Evolutionary conservation across 2,329 filamentous ascomycete species (phyloP).

Genomic region (Davidsoniella virescens): DNA sequence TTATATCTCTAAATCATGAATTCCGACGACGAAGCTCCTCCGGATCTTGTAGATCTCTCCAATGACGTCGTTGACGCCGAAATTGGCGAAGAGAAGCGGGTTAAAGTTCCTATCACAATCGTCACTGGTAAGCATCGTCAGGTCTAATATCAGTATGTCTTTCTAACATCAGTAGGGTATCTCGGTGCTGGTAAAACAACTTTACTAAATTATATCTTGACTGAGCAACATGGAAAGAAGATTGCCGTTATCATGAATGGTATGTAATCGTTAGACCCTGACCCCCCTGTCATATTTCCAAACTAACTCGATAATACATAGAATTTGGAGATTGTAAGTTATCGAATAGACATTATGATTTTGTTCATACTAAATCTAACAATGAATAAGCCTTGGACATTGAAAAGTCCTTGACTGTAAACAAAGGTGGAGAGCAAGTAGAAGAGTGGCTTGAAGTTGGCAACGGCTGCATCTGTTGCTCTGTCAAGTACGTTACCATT

Average conservation of each 20-base stretch:
- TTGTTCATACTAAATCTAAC: constrained; percentile 4
- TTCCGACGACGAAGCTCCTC: constrained; percentile 49
- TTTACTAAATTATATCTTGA: constrained; percentile 87
- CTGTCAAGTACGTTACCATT: constrained; percentile 53
- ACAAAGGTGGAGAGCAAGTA: constrained; percentile 63
- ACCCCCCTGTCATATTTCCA: background rate
- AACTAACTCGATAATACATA: constrained; percentile 19
- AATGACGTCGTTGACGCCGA: constrained; percentile 20
- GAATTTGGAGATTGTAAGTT: constrained; percentile 67
- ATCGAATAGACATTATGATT: background rate
- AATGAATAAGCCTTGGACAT: constrained; percentile 62
- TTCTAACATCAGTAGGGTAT: constrained; percentile 45
- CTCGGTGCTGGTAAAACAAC: constrained; percentile 93
- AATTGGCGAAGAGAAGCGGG: constrained; percentile 29
- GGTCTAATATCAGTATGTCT: constrained; percentile 12
- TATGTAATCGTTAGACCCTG: constrained; percentile 14
- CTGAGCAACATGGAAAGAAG: constrained; percentile 88
- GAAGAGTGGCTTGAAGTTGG: constrained; percentile 93
- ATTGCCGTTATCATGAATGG: constrained; percentile 97
- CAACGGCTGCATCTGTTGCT: constrained; percentile 96
- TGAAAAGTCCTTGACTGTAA: constrained; percentile 88
- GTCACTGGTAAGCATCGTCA: constrained; percentile 47
- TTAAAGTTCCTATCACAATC: constrained; percentile 71
- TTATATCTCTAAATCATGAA: constrained; percentile 30
- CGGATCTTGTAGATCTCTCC: constrained; percentile 40